Evolutionary conservation across 257 asterid species (phyloP).

Genomic region (Solanum boliviense): DNA sequence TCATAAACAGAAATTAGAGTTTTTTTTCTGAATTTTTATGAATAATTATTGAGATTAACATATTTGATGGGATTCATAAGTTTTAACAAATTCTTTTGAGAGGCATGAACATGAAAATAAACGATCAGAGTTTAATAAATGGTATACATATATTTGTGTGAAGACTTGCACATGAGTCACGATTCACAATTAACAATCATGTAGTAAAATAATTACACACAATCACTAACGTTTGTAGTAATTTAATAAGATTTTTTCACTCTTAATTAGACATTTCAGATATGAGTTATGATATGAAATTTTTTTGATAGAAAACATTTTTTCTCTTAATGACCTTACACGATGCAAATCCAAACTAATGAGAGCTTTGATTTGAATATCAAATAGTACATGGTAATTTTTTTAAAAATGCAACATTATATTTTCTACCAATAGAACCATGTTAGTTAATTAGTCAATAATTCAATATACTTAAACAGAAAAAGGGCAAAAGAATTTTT

Average conservation of each 20-base stretch:
- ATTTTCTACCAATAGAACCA: background rate
- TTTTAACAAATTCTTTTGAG: background rate
- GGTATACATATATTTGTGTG: background rate
- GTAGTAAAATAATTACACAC: background rate
- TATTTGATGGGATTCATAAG: background rate
- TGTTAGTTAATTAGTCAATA: background rate
- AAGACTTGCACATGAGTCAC: background rate
- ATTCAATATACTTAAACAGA: background rate
- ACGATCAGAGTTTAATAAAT: background rate
- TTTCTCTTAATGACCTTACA: background rate
- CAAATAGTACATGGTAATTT: background rate
- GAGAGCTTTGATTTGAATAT: background rate
- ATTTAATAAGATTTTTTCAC: background rate
- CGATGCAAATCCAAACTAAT: background rate
- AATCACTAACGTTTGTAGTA: too few species aligned
- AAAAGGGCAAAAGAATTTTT: background rate
- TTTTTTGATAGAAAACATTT: too few species aligned
- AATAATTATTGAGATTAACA: background rate
- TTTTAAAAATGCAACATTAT: background rate
- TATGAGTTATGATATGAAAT: too few species aligned
- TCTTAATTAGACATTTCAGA: background rate
- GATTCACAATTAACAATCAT: background rate
- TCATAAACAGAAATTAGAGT: background rate
- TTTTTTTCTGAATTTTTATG: too few species aligned
- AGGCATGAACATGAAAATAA: background rate